phyloP scores from a whole-genome alignment of 148 eudicot genomes.

The Nepenthes gracilis region DNA sequence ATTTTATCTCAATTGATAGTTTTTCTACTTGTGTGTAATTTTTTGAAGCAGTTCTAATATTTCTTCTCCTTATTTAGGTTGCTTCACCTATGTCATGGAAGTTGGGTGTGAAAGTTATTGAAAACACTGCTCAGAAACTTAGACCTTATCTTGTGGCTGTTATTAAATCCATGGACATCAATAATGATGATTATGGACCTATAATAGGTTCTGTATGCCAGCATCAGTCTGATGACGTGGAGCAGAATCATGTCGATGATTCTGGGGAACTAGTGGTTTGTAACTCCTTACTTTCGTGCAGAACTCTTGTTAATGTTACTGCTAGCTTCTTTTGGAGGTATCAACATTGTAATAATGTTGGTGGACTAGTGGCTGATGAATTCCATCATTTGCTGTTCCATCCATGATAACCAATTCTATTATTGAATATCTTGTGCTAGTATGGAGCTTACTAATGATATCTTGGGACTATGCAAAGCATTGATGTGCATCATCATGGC shows the following conservation, averaged over 20 bases:
- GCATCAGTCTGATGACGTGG: slow-evolving; percentile 9
- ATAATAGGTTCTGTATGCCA: slow-evolving; percentile 42
- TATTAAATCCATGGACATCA: slow-evolving; percentile 18
- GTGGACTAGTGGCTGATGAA: too few species aligned
- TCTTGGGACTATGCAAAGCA: too few species aligned
- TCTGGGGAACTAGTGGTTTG: slow-evolving; percentile 21
- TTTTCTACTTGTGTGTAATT: not conserved
- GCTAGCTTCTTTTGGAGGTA: too few species aligned
- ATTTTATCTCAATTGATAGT: not conserved
- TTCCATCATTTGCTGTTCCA: too few species aligned
- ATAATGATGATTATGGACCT: slow-evolving; percentile 48
- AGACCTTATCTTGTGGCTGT: slow-evolving; percentile 32
- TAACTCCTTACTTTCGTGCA: not conserved
- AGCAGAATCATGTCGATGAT: slow-evolving; percentile 13
- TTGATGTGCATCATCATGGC: too few species aligned
- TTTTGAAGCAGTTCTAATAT: not conserved
- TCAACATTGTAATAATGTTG: too few species aligned
- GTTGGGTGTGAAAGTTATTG: slow-evolving; percentile 11
- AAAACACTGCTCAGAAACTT: slow-evolving; percentile 8
- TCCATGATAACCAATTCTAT: too few species aligned
- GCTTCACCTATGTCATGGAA: slow-evolving; percentile 13
- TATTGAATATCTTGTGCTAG: too few species aligned
- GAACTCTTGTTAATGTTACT: too few species aligned
- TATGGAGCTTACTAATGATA: too few species aligned
- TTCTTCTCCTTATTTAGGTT: not conserved